A percentile compares a stretch with the other conserved stretches of the same genome.
Conservation (phyloP, 352 stramenopile species). For the Globisporangium okanoganense region DNA sequence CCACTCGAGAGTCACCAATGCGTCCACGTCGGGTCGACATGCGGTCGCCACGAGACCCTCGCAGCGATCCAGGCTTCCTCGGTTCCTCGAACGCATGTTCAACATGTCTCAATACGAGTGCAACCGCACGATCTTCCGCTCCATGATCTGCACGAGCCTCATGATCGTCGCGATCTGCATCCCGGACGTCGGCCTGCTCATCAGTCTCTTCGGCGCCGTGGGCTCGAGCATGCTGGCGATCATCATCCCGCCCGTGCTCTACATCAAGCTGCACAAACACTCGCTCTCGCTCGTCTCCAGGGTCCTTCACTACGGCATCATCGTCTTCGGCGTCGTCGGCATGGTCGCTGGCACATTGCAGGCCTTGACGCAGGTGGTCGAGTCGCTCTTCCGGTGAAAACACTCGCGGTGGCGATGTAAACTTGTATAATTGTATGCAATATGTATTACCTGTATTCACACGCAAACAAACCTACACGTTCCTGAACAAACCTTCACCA, state of each 20-base stretch:
- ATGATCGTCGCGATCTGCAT: conserved; percentile 76
- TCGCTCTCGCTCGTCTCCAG: conserved; percentile 35
- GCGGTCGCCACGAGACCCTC: background rate
- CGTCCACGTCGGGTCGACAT: background rate
- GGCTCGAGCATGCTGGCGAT: conserved; percentile 81
- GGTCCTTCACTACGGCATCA: conserved; percentile 43
- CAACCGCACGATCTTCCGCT: conserved; percentile 75
- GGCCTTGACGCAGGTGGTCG: conserved; percentile 43
- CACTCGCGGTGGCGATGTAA: background rate
- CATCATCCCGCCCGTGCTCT: conserved; percentile 67
- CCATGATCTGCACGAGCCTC: conserved; percentile 74
- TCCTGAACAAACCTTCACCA: background rate
- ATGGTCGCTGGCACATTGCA: conserved; percentile 69
- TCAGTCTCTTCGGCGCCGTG: conserved; percentile 77
- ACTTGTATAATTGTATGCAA: background rate
- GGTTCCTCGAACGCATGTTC: conserved; percentile 39
- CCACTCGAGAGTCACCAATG: background rate
- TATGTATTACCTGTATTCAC: background rate
- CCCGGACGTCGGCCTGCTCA: conserved; percentile 64
- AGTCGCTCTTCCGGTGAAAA: conserved; percentile 20
- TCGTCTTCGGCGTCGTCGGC: conserved; percentile 47
- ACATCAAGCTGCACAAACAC: conserved; percentile 36
- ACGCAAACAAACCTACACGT: background rate
- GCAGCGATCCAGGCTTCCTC: conserved; percentile 6
- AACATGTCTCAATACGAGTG: conserved; percentile 68